phyloP scores from a whole-genome alignment of 768 basidiomycete genomes.

The Suillus hirtellus region DNA sequence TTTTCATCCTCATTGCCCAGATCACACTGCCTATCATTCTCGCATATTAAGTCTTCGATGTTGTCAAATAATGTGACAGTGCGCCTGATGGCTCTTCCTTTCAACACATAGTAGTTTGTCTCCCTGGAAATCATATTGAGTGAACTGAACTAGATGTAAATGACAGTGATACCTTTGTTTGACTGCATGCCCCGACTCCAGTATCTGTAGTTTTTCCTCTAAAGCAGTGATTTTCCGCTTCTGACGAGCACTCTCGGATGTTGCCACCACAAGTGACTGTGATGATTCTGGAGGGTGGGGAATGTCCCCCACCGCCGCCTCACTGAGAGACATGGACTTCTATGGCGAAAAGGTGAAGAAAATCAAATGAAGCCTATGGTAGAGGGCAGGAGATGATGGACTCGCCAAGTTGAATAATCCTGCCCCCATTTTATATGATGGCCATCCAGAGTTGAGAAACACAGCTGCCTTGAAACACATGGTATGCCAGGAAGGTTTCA shows the following conservation, averaged over 20 bases:
- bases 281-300: background rate
- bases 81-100: background rate
- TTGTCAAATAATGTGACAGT: background rate
- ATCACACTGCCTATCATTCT: background rate
- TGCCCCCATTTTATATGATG: too few relatives aligned
- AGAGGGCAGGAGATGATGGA: too few relatives aligned
- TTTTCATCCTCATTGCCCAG: background rate
- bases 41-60: background rate
- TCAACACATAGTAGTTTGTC: background rate
- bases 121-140: background rate
- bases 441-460: too few relatives aligned
- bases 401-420: too few relatives aligned
- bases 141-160: background rate
- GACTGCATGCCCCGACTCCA: background rate
- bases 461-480: too few relatives aligned
- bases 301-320: background rate
- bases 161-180: background rate
- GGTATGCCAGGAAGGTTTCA: too few relatives aligned
- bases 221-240: background rate
- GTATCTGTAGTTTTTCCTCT: background rate
- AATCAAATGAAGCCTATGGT: too few relatives aligned
- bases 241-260: background rate
- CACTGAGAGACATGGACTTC: background rate
- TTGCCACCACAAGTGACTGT: background rate
- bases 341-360: background rate